Percentiles rank a stretch among this genome's conserved stretches.
Evolutionary conservation across 1,284 basidiomycete species (phyloP).

Genomic region (Earliella scabrosa): DNA sequence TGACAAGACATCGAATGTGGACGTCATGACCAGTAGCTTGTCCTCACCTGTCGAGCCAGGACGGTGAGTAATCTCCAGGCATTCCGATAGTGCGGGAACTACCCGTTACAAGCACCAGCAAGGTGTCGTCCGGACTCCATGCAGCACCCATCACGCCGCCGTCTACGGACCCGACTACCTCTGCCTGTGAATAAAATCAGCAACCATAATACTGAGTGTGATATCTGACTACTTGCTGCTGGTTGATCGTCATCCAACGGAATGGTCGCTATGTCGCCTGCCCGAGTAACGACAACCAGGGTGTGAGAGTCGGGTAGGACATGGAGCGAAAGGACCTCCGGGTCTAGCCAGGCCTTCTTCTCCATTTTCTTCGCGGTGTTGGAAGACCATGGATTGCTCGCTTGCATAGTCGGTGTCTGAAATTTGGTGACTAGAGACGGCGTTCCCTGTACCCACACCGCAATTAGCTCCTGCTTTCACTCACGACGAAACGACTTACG

Average conservation of each 20-base stretch:
- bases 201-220: neutral
- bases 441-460: neutral
- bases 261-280: constrained; percentile 80
- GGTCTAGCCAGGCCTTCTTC: neutral
- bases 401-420: constrained; percentile 25
- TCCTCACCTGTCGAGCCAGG: constrained; percentile 57
- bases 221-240: constrained; percentile 38
- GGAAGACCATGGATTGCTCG: constrained; percentile 31
- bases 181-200: constrained; percentile 46
- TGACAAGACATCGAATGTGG: constrained; percentile 86
- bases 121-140: constrained; percentile 92
- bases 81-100: neutral
- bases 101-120: constrained; percentile 84
- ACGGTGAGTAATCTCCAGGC: neutral
- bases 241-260: constrained; percentile 58
- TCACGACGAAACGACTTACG: constrained; percentile 14
- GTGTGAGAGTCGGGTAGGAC: constrained; percentile 31
- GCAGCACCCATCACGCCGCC: constrained; percentile 81
- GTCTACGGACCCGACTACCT: constrained; percentile 88
- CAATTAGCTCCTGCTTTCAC: neutral
- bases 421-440: constrained; percentile 29
- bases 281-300: constrained; percentile 66
- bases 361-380: constrained; percentile 3
- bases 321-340: constrained; percentile 34
- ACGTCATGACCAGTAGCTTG: constrained; percentile 89